Percentiles rank a stretch among this genome's conserved stretches.
Conservation (phyloP, 495 filamentous ascomycete genomes). For the Talaromyces ruber region DNA sequence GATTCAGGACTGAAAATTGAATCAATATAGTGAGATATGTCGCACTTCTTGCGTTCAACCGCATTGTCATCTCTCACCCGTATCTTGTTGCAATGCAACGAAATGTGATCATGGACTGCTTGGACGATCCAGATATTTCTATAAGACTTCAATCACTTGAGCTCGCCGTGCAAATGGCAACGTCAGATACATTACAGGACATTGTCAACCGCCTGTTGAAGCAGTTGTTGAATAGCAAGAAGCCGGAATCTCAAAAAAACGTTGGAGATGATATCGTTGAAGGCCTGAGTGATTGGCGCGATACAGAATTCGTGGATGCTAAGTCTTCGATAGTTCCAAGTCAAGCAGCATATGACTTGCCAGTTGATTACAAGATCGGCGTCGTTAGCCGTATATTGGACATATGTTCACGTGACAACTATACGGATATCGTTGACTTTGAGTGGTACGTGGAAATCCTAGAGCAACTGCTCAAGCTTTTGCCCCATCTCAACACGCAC, state of each 20-base stretch:
- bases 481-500: slow-evolving; percentile 31
- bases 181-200: slow-evolving; percentile 66
- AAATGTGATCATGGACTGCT: slow-evolving; percentile 90
- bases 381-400: slow-evolving; percentile 74
- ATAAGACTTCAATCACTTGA: slow-evolving; percentile 90
- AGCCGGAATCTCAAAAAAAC: slow-evolving; percentile 10
- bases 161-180: slow-evolving; percentile 85
- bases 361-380: slow-evolving; percentile 72
- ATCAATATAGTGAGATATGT: slow-evolving; percentile 78
- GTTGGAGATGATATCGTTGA: neutral
- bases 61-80: slow-evolving; percentile 83
- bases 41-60: slow-evolving; percentile 86
- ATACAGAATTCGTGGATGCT: neutral
- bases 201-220: slow-evolving; percentile 80
- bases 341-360: slow-evolving; percentile 39
- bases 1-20: neutral
- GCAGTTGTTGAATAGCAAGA: slow-evolving; percentile 57
- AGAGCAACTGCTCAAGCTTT: slow-evolving; percentile 66
- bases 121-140: slow-evolving; percentile 93
- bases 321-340: neutral
- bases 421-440: slow-evolving; percentile 77
- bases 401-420: slow-evolving; percentile 89
- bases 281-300: neutral
- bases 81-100: slow-evolving; percentile 82
- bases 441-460: slow-evolving; percentile 93